These are phyloP conservation scores for Aspergillus bertholletiae DNA, from an alignment of 495 filamentous ascomycete species.

Conservation along the genomic window DNA sequence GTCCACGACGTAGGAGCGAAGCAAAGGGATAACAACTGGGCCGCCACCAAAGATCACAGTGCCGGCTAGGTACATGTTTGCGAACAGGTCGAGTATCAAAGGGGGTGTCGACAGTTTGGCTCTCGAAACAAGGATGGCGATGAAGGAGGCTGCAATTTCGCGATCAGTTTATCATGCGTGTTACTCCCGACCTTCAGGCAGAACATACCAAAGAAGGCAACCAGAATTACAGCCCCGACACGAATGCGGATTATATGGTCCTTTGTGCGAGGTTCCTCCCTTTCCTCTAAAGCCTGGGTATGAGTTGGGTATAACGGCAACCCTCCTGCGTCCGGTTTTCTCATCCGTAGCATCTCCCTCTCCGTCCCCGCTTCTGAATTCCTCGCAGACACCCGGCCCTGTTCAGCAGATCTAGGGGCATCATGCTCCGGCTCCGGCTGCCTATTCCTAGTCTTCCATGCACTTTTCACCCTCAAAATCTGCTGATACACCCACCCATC, in stretches of 20 bases:
- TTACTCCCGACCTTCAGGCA: not conserved
- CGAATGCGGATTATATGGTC: conserved; percentile 22
- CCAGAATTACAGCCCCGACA: conserved; percentile 44
- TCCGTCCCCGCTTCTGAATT: not conserved
- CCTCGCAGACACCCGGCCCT: not conserved
- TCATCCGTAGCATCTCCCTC: conserved; percentile 2
- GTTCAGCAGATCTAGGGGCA: not conserved
- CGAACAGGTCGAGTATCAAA: conserved; percentile 61
- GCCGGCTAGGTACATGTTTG: conserved; percentile 82
- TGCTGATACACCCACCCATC: conserved; percentile 54
- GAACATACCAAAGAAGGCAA: conserved; percentile 48
- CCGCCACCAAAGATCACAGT: conserved; percentile 88
- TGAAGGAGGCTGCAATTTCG: conserved; percentile 43
- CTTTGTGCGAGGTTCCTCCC: conserved; percentile 2
- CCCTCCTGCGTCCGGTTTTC: not conserved
- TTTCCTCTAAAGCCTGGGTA: not conserved
- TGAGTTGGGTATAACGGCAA: not conserved
- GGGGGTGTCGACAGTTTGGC: conserved; percentile 40
- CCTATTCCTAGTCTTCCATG: conserved; percentile 18
- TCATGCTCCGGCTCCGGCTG: conserved; percentile 8
- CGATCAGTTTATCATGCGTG: not conserved
- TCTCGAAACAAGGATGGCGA: conserved; percentile 57
- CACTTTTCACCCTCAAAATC: conserved; percentile 18
- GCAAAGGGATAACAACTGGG: conserved; percentile 78
- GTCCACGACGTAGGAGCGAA: conserved; percentile 75